Evolutionary conservation across 2,329 filamentous ascomycete species (phyloP).

Genomic region (Leptographium galeiforme): DNA sequence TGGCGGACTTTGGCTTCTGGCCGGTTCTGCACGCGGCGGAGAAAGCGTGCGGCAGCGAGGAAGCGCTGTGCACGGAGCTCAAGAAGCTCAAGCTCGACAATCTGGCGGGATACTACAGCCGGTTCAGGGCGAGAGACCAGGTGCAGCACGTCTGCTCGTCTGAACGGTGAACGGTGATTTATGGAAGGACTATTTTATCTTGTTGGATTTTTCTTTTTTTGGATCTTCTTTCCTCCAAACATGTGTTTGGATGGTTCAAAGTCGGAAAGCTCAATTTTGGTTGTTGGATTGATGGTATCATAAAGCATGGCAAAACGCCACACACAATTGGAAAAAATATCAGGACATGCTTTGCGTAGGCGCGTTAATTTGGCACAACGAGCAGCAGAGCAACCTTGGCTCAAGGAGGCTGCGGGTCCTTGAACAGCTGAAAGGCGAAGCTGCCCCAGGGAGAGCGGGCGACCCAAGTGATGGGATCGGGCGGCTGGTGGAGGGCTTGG

Average conservation of each 20-base stretch:
- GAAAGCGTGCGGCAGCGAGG: conserved; percentile 18
- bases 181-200: background rate
- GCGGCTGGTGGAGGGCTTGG: conserved; percentile 16
- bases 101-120: conserved; percentile 24
- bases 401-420: background rate
- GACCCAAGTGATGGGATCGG: conserved; percentile 31
- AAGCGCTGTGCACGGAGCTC: conserved; percentile 14
- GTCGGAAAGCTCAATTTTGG: background rate
- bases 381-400: too few relatives aligned
- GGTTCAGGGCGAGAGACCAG: conserved; percentile 1
- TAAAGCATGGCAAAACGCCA: too few relatives aligned
- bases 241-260: background rate
- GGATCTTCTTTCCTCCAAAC: background rate
- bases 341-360: too few relatives aligned
- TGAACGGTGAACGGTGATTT: background rate
- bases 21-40: conserved; percentile 37
- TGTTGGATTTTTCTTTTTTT: background rate
- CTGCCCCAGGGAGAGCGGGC: conserved; percentile 35
- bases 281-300: background rate
- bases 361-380: too few relatives aligned
- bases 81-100: conserved; percentile 13
- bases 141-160: background rate
- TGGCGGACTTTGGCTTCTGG: conserved; percentile 46
- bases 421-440: conserved; percentile 17
- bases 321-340: too few relatives aligned